Evolutionary conservation across 106 monocot genomes (phyloP), one percentile per base, ranked within the genome.

Genomic region (Dendrobium huoshanense): DNA sequence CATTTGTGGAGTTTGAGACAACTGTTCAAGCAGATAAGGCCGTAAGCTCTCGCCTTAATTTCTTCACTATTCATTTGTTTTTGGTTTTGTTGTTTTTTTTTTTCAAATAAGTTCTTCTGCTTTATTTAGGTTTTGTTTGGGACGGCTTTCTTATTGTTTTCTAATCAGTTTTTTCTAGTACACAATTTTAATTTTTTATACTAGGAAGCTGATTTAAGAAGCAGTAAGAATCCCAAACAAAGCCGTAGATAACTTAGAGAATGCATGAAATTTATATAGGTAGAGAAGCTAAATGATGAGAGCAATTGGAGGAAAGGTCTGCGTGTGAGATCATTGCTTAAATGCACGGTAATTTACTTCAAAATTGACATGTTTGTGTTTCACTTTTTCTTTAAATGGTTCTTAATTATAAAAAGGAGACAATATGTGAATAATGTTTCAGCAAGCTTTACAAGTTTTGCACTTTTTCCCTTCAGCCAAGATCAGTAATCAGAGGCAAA

Each of bases 291-390:
- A 45, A 95, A 92, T 48, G 95, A 95, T 77, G 90, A 90, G 81
- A 84, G 95, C 47, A 90, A 95, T 78, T 95, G 90, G 95, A 67
- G 95, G 33, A 90, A 92, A 86, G 95, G 95, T 68, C 87, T 95
- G 92, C 1, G 92, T 95, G 31, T 75, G 92, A 78, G 95, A 37
- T 64, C 45, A 37, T 61, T 95, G 88, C 82, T 88, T 24, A 80
- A 90, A 70, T 85, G 88, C 49, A 77, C 91, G 78, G 94, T 95
- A 85, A 76, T 68, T 17, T 18, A 3, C 55, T 9, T n/a, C 9
- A 17, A 17, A 33, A 37, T 37, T 37, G 37, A 37, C 37, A 37
- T 37, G 3, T 37, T 37, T 1, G 37, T 37, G 2, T 37, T n/a
- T 33, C 20, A 45, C 29, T 68, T 64, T 44, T 64, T 44, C 19